Conservation (phyloP, 2,329 filamentous ascomycete species). For the Cladosporium austrohemisphaericum region DNA sequence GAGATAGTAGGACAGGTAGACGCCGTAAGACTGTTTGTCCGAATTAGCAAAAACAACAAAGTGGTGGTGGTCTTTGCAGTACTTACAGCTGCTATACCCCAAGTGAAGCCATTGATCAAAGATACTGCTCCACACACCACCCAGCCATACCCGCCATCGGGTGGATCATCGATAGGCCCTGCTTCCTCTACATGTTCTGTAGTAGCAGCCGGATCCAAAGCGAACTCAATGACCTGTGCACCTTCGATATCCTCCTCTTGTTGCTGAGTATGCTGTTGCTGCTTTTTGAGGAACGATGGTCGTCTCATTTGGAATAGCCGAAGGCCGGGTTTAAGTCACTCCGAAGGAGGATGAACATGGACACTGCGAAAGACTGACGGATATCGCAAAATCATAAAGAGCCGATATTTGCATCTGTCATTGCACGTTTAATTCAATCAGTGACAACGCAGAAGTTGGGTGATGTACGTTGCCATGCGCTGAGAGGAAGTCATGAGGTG, state of each 20-base stretch:
- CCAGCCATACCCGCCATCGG: conserved; percentile 36
- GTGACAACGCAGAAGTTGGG: too few relatives aligned
- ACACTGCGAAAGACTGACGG: too few relatives aligned
- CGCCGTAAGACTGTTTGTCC: conserved; percentile 37
- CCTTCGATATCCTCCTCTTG: too few relatives aligned
- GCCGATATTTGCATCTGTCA: too few relatives aligned
- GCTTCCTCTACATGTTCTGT: not conserved
- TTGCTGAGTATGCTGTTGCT: not conserved
- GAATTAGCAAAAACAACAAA: too few relatives aligned
- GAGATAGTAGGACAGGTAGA: conserved; percentile 46
- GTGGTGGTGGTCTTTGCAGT: not conserved
- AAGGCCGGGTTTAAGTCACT: too few relatives aligned
- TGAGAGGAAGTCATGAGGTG: too few relatives aligned
- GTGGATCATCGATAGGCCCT: conserved; percentile 4
- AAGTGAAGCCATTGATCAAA: conserved; percentile 29
- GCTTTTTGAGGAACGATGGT: not conserved
- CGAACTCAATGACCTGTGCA: not conserved
- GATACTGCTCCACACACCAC: conserved; percentile 26
- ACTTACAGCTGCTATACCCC: conserved; percentile 25
- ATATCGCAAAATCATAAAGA: too few relatives aligned
- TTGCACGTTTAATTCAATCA: too few relatives aligned
- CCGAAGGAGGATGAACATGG: too few relatives aligned
- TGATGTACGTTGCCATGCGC: too few relatives aligned
- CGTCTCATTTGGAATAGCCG: too few relatives aligned
- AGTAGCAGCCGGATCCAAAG: not conserved